Conservation (phyloP, 192 early-diverging fungal genomes). For the Phycomyces nitens region DNA sequence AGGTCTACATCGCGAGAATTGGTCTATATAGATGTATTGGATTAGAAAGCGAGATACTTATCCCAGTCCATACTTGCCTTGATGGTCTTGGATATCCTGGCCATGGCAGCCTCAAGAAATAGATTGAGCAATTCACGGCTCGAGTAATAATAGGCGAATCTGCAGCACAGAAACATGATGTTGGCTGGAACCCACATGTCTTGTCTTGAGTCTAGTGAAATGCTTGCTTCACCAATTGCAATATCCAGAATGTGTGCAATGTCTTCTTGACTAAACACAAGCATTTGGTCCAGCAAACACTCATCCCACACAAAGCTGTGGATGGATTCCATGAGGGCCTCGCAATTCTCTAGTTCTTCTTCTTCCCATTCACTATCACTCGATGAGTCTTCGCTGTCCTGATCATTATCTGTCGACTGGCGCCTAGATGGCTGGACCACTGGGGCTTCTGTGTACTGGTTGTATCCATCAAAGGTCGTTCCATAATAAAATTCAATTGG, state of each 20-base stretch:
- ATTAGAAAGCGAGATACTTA: too few relatives aligned
- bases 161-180: slow-evolving; percentile 79
- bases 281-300: slow-evolving; percentile 89
- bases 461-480: slow-evolving; percentile 20
- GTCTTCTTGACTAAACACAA: slow-evolving; percentile 78
- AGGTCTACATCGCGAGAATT: slow-evolving; percentile 43
- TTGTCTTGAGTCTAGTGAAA: slow-evolving; percentile 52
- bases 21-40: slow-evolving; percentile 33
- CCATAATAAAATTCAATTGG: slow-evolving; percentile 14
- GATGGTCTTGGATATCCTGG: slow-evolving; percentile 52
- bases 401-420: too few relatives aligned
- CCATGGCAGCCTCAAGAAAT: slow-evolving; percentile 57
- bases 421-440: too few relatives aligned
- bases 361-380: slow-evolving; percentile 1
- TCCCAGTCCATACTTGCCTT: slow-evolving; percentile 37
- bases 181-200: slow-evolving; percentile 73
- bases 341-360: slow-evolving; percentile 5
- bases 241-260: slow-evolving; percentile 68
- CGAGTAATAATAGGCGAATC: slow-evolving; percentile 84
- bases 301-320: slow-evolving; percentile 73
- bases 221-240: slow-evolving; percentile 59
- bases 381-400: not conserved
- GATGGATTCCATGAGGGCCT: slow-evolving; percentile 4
- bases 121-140: slow-evolving; percentile 66
- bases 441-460: not conserved